Conservation (phyloP, 805 yeast genomes). For the Myxozyma melibiosi region DNA sequence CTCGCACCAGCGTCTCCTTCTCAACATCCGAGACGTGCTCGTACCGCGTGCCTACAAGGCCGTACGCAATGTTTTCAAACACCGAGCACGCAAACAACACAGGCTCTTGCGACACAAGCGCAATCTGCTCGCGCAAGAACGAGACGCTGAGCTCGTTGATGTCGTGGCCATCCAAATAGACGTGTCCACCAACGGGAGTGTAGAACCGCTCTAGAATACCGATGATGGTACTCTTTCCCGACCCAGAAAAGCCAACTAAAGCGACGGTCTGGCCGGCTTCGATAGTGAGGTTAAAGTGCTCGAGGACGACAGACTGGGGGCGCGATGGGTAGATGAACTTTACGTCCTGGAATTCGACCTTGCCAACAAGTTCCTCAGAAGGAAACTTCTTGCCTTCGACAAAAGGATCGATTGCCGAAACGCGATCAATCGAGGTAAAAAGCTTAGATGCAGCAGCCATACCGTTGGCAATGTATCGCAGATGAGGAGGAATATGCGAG, state of each 20-base stretch:
- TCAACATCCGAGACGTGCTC: constrained; percentile 44
- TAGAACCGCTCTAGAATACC: constrained; percentile 61
- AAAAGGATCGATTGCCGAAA: constrained; percentile 45
- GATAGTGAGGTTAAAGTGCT: constrained; percentile 38
- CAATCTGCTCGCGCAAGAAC: constrained; percentile 55
- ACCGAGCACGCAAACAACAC: constrained; percentile 74
- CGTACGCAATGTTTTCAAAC: constrained; percentile 77
- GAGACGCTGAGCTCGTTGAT: constrained; percentile 53
- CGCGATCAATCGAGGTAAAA: constrained; percentile 48
- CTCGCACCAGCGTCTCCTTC: constrained; percentile 43
- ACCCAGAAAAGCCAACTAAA: constrained; percentile 82
- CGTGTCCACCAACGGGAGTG: constrained; percentile 53
- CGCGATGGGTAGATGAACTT: constrained; percentile 40
- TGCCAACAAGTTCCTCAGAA: constrained; percentile 43
- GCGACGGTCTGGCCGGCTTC: constrained; percentile 87
- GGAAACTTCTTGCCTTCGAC: constrained; percentile 27
- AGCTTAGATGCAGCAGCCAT: constrained; percentile 46
- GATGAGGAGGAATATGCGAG: constrained; percentile 46
- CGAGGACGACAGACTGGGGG: constrained; percentile 36
- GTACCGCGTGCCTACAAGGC: constrained; percentile 48
- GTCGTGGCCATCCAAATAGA: constrained; percentile 52
- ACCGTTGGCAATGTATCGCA: constrained; percentile 44
- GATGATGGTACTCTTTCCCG: constrained; percentile 49
- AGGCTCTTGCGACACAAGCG: constrained; percentile 65
- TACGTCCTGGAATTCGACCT: constrained; percentile 36